A percentile compares a stretch with the other conserved stretches of the same genome.
Evolutionary conservation across 108 stramenopile genomes (phyloP).

Genomic region (Conticribra guillardii): DNA sequence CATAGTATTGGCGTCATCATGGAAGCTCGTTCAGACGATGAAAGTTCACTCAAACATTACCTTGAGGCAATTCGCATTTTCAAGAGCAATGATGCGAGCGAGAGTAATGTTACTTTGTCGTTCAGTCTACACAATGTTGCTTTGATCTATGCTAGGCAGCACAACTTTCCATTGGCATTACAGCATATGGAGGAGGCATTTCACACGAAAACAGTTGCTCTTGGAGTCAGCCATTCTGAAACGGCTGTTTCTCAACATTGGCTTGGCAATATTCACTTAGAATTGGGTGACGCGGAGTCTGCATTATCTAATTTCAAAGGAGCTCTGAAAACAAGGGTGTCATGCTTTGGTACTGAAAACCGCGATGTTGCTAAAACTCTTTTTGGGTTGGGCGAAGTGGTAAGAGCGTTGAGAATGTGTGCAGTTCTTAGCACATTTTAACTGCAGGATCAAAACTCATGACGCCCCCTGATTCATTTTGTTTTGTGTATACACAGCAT

Average conservation of each 20-base stretch:
- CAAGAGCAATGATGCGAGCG: slow-evolving; percentile 12
- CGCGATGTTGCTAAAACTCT: slow-evolving; percentile 34
- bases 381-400: slow-evolving; percentile 36
- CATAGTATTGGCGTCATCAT: slow-evolving; percentile 43
- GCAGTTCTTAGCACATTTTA: neutral
- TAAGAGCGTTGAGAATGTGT: neutral
- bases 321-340: slow-evolving; percentile 43
- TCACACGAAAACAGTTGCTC: slow-evolving; percentile 19
- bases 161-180: slow-evolving; percentile 21
- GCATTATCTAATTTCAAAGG: slow-evolving; percentile 45
- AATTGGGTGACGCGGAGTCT: slow-evolving; percentile 27
- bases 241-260: slow-evolving; percentile 46
- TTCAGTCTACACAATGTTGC: slow-evolving; percentile 39
- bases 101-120: slow-evolving; percentile 21
- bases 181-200: slow-evolving; percentile 39
- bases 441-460: neutral
- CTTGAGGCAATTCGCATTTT: slow-evolving; percentile 36
- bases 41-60: slow-evolving; percentile 31
- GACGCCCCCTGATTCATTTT: neutral
- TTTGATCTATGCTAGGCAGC: slow-evolving; percentile 20
- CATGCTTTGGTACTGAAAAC: slow-evolving; percentile 42
- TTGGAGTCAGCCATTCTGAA: slow-evolving; percentile 37
- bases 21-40: slow-evolving; percentile 27
- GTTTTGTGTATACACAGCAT: slow-evolving; percentile 5
- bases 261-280: slow-evolving; percentile 43